Evolutionary conservation across 805 yeast genomes (phyloP), one percentile per base, ranked within the genome.

Genomic region (Wickerhamiella lipophila): DNA sequence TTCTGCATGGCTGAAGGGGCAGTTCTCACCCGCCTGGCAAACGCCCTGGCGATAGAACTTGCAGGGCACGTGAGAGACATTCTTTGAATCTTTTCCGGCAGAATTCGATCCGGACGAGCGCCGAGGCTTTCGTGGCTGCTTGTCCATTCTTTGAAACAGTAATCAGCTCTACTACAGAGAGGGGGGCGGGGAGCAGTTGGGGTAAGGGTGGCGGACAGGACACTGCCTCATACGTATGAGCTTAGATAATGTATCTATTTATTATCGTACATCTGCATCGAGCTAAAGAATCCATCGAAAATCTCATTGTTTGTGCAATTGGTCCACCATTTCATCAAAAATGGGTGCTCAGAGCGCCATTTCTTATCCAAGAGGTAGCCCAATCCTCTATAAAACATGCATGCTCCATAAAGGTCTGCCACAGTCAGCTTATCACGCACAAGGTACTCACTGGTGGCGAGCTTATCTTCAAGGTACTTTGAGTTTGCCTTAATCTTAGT

Each of bases 51-150:
- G 72, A 64, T 72, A 89, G 69, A 89, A 89, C 68, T 89, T 89
- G 65, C 98, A 89, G 2, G 98, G 98, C 26, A 89, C 97, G 64
- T 89, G 98, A 42, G 94, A 80, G 42, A 85, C 73, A 59, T 83
- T 86, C 68, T 67, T 65, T 43, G 46, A 42, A 35, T 45, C 39
- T 23, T 45, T 42, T 13, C 46, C 46, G 19, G 44, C 13, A 15
- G 46, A 30, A 18, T 30, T 30, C n/a, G 36, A 42, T 11, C 46
- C 48, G 21, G 36, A 26, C 13, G 42, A 25, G n/a, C 48, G 48
- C 26, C 48, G 42, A 6, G 29, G 27, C 29, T 45, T 45, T 13
- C 43, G 43, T 30, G 29, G 38, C 38, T 30, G 48, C 23, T 35
- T 36, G 32, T 45, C 48, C 42, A 45, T 45, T 11, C 35, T 6